phyloP scores from a whole-genome alignment of 495 filamentous ascomycete species.

The Xylaria longipes region DNA sequence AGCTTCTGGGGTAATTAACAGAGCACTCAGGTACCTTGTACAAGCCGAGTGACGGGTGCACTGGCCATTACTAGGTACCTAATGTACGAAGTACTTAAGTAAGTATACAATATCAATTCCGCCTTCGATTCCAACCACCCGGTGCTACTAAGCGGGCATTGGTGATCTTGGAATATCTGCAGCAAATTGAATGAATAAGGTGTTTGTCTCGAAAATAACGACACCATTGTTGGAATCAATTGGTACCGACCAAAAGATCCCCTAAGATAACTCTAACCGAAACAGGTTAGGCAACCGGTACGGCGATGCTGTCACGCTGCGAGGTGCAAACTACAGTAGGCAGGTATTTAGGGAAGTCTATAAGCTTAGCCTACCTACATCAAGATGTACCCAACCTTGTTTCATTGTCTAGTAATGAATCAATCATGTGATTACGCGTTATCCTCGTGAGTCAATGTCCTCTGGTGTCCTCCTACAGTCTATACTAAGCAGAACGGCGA shows the following conservation, averaged over 20 bases:
- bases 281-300: neutral
- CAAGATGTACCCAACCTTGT: neutral
- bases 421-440: neutral
- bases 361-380: conserved; percentile 3
- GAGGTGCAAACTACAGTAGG: no score
- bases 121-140: neutral
- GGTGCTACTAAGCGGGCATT: neutral
- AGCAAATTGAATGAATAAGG: no score
- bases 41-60: neutral
- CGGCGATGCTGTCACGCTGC: neutral
- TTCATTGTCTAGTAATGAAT: neutral
- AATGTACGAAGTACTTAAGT: no score
- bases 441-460: neutral
- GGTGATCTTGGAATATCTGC: neutral
- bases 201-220: neutral
- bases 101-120: neutral
- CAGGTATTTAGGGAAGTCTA: neutral
- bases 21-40: neutral
- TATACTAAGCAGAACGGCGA: neutral
- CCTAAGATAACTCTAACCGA: neutral
- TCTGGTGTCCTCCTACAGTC: neutral
- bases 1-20: neutral
- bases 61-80: neutral
- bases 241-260: neutral
- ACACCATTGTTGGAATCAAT: neutral